Percentiles rank a stretch among this genome's conserved stretches.
Conservation (phyloP, 495 filamentous ascomycete genomes). For the Neurospora cerealis region DNA sequence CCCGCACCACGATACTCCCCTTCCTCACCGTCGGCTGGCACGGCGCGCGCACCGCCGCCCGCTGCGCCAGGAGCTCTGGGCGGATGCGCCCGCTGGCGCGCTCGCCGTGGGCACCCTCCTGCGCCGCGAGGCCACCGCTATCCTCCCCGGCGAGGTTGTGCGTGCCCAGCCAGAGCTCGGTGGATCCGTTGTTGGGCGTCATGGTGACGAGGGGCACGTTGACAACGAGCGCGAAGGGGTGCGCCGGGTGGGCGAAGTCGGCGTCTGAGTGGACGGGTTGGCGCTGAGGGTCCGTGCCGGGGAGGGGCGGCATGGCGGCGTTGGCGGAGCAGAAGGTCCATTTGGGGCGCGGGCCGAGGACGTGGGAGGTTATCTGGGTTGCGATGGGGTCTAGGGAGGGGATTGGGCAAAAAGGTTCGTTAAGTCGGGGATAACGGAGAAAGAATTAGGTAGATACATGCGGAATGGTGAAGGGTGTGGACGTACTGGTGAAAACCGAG, state of each 20-base stretch:
- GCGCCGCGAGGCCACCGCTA: slow-evolving; percentile 37
- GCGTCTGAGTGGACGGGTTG: slow-evolving; percentile 50
- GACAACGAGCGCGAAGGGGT: slow-evolving; percentile 45
- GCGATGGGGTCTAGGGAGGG: slow-evolving; percentile 33
- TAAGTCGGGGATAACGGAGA: not conserved
- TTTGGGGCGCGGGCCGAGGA: slow-evolving; percentile 38
- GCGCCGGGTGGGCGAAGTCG: slow-evolving; percentile 43
- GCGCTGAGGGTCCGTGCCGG: slow-evolving; percentile 22
- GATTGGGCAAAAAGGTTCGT: not conserved
- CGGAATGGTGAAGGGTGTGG: not conserved
- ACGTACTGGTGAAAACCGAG: slow-evolving; percentile 34
- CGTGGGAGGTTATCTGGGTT: slow-evolving; percentile 36
- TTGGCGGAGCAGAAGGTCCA: slow-evolving; percentile 46
- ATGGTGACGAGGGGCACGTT: slow-evolving; percentile 45
- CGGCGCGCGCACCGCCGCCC: slow-evolving; percentile 30
- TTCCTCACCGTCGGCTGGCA: slow-evolving; percentile 41
- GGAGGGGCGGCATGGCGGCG: slow-evolving; percentile 39
- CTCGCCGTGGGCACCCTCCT: not conserved
- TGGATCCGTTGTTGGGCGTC: slow-evolving; percentile 45
- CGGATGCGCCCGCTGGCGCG: slow-evolving; percentile 30
- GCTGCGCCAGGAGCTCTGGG: slow-evolving; percentile 28
- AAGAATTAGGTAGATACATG: not conserved
- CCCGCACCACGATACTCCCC: slow-evolving; percentile 43
- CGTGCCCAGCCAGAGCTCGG: slow-evolving; percentile 52
- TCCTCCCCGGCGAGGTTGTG: slow-evolving; percentile 29